phyloP scores from a whole-genome alignment of 1,284 basidiomycete species.

The Trichosporon faecale region DNA sequence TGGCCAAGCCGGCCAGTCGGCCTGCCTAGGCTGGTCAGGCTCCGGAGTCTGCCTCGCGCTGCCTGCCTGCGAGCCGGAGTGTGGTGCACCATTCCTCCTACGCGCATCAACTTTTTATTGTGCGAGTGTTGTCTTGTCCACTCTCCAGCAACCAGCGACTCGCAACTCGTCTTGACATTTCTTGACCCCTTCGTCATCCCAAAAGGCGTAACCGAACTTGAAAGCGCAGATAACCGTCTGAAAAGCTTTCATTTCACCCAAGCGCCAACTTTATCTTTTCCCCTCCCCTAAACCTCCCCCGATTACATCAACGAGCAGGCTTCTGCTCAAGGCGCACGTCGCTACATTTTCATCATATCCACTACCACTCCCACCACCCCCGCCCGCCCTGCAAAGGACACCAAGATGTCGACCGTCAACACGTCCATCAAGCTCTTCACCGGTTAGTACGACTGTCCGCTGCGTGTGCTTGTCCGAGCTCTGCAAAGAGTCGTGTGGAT shows the following conservation, averaged over 20 bases:
- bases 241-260: neutral
- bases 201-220: neutral
- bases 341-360: neutral
- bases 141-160: neutral
- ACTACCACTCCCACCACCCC: neutral
- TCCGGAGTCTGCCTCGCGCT: neutral
- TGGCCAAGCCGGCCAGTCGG: neutral
- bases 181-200: neutral
- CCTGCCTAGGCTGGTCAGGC: neutral
- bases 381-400: slow-evolving; percentile 8
- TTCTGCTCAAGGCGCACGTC: neutral
- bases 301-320: slow-evolving; percentile 8
- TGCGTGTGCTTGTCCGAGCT: neutral
- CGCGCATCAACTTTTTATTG: neutral
- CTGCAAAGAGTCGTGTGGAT: neutral
- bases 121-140: neutral
- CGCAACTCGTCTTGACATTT: neutral
- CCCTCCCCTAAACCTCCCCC: neutral
- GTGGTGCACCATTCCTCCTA: neutral
- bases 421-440: slow-evolving; percentile 80
- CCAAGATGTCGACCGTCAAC: slow-evolving; percentile 47
- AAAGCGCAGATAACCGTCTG: neutral
- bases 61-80: neutral
- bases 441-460: slow-evolving; percentile 58
- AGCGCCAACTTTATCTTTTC: slow-evolving; percentile 3